Percentiles rank a stretch among this genome's conserved stretches.
Conservation (phyloP, 352 stramenopile genomes). For the Pilasporangium apinafurcum region DNA sequence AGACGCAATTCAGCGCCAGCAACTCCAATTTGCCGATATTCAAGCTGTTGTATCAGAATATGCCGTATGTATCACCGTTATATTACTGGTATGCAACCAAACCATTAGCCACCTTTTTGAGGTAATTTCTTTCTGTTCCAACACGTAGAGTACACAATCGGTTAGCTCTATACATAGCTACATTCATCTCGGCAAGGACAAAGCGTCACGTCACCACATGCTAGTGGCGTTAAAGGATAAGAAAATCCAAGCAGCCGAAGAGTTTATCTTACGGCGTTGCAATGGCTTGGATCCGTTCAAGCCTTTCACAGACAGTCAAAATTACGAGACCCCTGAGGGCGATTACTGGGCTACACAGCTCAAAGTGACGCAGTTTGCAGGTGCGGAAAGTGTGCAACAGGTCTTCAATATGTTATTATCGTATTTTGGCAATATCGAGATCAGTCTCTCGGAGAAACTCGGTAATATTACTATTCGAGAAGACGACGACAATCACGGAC, state of each 20-base stretch:
- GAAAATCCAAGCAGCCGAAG: conserved; percentile 9
- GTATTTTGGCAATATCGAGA: conserved; percentile 58
- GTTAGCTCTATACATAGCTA: conserved; percentile 33
- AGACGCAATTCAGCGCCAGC: conserved; percentile 16
- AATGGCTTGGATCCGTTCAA: conserved; percentile 13
- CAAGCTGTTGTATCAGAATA: conserved; percentile 23
- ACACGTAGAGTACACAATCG: no score
- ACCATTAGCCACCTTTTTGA: no score
- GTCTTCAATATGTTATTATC: conserved; percentile 52
- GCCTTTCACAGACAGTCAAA: conserved; percentile 26
- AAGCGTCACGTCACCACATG: neutral
- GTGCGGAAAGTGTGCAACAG: conserved; percentile 22
- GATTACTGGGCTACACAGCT: conserved; percentile 55
- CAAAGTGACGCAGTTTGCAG: conserved; percentile 43
- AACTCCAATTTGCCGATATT: conserved; percentile 25
- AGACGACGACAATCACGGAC: conserved; percentile 37
- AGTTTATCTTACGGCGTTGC: conserved; percentile 21
- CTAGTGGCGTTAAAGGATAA: conserved; percentile 4
- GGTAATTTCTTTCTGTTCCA: no score
- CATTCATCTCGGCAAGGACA: conserved; percentile 1
- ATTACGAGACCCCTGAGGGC: conserved; percentile 33
- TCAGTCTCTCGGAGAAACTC: conserved; percentile 47
- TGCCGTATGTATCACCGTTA: no score
- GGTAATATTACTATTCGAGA: conserved; percentile 51
- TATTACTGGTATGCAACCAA: no score